Evolutionary conservation across 495 filamentous ascomycete genomes (phyloP).

Genomic region (Tuber magnatum): DNA sequence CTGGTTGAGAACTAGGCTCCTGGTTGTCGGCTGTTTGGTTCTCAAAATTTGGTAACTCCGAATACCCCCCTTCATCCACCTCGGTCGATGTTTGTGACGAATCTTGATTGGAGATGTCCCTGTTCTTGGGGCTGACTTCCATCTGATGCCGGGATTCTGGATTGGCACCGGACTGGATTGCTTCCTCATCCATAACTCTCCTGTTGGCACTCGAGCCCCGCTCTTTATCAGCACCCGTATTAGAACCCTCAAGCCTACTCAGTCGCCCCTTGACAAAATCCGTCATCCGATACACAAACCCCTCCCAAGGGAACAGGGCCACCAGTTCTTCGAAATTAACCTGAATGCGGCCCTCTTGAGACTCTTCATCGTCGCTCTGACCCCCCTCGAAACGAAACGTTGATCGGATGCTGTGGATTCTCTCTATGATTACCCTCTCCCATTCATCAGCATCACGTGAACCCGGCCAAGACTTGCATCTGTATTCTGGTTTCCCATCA

Average conservation of each 20-base stretch:
- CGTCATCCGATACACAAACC: constrained; percentile 19
- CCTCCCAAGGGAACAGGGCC: constrained; percentile 21
- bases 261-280: constrained; percentile 17
- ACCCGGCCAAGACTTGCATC: constrained; percentile 21
- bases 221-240: not conserved
- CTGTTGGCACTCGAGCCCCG: not conserved
- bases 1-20: constrained; percentile 1
- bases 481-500: not conserved
- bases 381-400: constrained; percentile 9
- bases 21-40: constrained; percentile 1
- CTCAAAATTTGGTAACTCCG: not conserved
- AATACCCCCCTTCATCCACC: constrained; percentile 3
- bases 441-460: constrained; percentile 16
- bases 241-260: constrained; percentile 12
- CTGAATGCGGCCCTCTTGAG: not conserved
- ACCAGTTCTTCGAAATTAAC: constrained; percentile 21
- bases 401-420: constrained; percentile 14
- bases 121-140: not conserved
- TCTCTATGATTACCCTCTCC: constrained; percentile 11
- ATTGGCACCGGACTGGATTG: not conserved
- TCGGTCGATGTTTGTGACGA: constrained; percentile 1
- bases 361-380: constrained; percentile 1
- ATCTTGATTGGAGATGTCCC: not conserved
- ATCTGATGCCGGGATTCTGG: not conserved
- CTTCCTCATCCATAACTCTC: not conserved